Conservation (phyloP, 139 green algal genomes). For the Ostreobium quekettii region DNA sequence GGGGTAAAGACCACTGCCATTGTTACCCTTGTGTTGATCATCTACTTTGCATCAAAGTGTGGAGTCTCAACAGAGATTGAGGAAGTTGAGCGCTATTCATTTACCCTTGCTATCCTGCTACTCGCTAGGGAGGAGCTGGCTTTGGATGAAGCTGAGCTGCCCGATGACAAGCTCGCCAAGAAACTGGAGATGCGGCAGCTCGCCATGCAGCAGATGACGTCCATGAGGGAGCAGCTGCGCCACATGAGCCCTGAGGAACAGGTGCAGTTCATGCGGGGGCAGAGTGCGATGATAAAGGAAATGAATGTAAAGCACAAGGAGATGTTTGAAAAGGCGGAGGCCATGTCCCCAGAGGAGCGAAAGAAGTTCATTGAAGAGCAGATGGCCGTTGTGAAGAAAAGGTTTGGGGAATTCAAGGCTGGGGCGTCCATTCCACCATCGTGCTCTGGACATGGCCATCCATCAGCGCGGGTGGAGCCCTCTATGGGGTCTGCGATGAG, state of each 20-base stretch:
- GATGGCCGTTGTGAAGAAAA: neutral
- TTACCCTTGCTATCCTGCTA: neutral
- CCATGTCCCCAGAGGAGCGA: conserved; percentile 13
- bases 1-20: neutral
- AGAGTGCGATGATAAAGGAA: conserved; percentile 18
- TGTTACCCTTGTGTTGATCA: neutral
- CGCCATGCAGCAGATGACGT: conserved; percentile 5
- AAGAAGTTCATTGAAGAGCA: conserved; percentile 11
- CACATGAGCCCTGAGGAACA: conserved; percentile 14
- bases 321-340: conserved; percentile 1
- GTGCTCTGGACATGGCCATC: neutral
- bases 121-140: conserved; percentile 14
- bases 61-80: neutral
- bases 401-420: neutral
- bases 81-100: neutral
- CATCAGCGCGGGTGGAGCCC: neutral
- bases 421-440: neutral
- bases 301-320: conserved; percentile 1
- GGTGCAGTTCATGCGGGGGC: neutral
- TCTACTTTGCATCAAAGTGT: neutral
- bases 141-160: conserved; percentile 18
- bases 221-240: conserved; percentile 8
- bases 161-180: conserved; percentile 13
- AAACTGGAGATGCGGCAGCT: conserved; percentile 17
- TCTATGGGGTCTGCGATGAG: conserved; percentile 9